Conservation (phyloP, 2,329 filamentous ascomycete genomes). For the Coniochaeta pulveracea region DNA sequence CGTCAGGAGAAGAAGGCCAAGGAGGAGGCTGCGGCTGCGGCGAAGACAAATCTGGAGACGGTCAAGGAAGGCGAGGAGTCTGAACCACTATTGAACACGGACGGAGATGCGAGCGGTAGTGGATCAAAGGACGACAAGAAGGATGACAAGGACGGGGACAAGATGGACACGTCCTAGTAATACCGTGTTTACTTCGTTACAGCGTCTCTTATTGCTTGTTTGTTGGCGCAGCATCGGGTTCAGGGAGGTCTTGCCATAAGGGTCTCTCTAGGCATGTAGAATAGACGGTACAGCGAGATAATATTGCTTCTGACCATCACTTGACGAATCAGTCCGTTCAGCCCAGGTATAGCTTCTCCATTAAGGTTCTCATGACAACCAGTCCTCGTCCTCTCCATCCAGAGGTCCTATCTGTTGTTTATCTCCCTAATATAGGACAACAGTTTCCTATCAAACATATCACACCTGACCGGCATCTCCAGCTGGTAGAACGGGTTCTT, state of each 20-base stretch:
- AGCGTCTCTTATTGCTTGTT: not conserved
- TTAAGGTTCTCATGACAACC: no score
- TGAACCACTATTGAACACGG: constrained; percentile 47
- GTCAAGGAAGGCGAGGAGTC: constrained; percentile 65
- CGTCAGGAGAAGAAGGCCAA: constrained; percentile 77
- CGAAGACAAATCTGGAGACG: constrained; percentile 49
- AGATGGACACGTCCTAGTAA: constrained; percentile 78
- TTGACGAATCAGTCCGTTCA: no score
- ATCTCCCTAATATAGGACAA: constrained; percentile 68
- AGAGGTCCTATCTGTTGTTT: constrained; percentile 38
- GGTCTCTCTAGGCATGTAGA: constrained; percentile 3
- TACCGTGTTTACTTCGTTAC: not conserved
- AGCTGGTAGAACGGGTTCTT: constrained; percentile 98
- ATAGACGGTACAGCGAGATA: constrained; percentile 1
- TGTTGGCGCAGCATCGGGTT: constrained; percentile 1
- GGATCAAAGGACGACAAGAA: constrained; percentile 38
- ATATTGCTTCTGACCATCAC: not conserved
- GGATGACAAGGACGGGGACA: constrained; percentile 49
- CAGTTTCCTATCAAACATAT: constrained; percentile 84
- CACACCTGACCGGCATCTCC: constrained; percentile 94
- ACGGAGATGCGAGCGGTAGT: constrained; percentile 54
- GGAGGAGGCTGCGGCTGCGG: constrained; percentile 60
- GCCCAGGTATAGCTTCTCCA: no score
- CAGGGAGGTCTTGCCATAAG: not conserved
- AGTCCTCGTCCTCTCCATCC: no score